Base-by-base conservation (phyloP, 495 filamentous ascomycete species). In the Aspergillus homomorphus region DNA sequence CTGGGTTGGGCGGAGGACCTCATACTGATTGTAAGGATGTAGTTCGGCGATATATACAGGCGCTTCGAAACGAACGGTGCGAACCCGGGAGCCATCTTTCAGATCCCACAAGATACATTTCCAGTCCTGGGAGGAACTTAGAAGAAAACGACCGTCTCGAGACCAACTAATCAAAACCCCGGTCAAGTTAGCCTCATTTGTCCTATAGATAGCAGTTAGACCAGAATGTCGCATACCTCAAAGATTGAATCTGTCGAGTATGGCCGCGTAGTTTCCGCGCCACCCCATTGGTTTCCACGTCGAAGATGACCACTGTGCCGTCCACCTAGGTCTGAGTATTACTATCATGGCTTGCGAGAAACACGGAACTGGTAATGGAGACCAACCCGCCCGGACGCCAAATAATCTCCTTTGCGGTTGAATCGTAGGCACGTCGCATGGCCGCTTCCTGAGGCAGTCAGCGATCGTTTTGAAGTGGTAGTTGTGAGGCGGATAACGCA, bases 51-150 rank as follows among this genome's bases (percentile, higher is more conserved):
- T 96, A 72, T 96, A 98, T 18, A 96, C 90, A 2, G 93, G 90
- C 5, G 92, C 91, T 58, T 90, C 88, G 63, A 98, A 95, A 55
- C 88, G 86, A 54, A 96, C 87, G 22, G 82, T 87, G 38, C 88
- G 82, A 54, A 89, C 66, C 48, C 84, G 80, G 9, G 80, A 82
- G 42, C 87, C 87, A 67, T 91, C 87, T 61, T 87, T 79, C 46
- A 98, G 73, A 73, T 98, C 95, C 94, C 94, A 98, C 1, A 98
- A 80, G 33, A 96, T 90, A 54, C 86, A 91, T 72, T 92, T 96
- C 88, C 92, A 97, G 66, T 96, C 94, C 63, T 96, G 91, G 15
- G 89, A 91, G n/a, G 89, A 86, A 59, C 89, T 96, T 22, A 98
- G 84, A n/a, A 99, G 82, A 72, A 96, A 98, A 44, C 91, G 82